Conservation (phyloP, 345 rosid species). For the Xanthoceras sorbifolium region DNA sequence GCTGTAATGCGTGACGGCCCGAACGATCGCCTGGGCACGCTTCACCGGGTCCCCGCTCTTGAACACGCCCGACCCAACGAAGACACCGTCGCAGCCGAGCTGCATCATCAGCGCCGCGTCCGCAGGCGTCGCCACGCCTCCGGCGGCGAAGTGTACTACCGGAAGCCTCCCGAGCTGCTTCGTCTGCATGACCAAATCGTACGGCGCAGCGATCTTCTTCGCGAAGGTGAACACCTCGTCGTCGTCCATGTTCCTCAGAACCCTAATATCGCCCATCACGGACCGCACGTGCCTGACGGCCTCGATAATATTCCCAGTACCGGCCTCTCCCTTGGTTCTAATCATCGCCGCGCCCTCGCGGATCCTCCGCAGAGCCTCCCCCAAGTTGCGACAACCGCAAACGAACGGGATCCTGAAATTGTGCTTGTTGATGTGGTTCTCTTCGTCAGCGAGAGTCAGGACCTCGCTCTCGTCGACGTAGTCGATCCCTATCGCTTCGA, state of each 20-base stretch:
- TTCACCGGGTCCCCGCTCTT: slow-evolving; percentile 68
- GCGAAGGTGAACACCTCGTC: slow-evolving; percentile 75
- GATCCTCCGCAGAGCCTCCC: slow-evolving; percentile 71
- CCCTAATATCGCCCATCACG: slow-evolving; percentile 71
- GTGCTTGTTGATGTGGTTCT: slow-evolving; percentile 78
- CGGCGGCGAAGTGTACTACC: slow-evolving; percentile 72
- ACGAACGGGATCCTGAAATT: slow-evolving; percentile 82
- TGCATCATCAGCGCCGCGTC: slow-evolving; percentile 86
- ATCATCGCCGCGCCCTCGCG: slow-evolving; percentile 91
- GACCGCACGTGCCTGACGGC: slow-evolving; percentile 83
- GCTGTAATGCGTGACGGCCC: slow-evolving; percentile 63
- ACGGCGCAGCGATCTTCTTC: slow-evolving; percentile 66
- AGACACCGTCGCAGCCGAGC: slow-evolving; percentile 71
- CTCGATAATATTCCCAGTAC: slow-evolving; percentile 74
- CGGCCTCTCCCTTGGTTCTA: slow-evolving; percentile 84
- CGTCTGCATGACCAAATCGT: slow-evolving; percentile 68
- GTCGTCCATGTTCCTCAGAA: slow-evolving; percentile 67
- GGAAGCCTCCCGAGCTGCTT: slow-evolving; percentile 73
- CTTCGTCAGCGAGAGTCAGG: slow-evolving; percentile 72
- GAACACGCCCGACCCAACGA: slow-evolving; percentile 71
- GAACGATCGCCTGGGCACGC: slow-evolving; percentile 70
- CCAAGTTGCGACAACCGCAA: slow-evolving; percentile 79
- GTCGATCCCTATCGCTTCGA: slow-evolving; percentile 75
- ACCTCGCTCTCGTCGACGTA: slow-evolving; percentile 86
- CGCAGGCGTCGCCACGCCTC: slow-evolving; percentile 78